These are phyloP conservation scores for Helianthus annuus DNA, from an alignment of 129 eudicot species.

Conservation along the genomic window DNA sequence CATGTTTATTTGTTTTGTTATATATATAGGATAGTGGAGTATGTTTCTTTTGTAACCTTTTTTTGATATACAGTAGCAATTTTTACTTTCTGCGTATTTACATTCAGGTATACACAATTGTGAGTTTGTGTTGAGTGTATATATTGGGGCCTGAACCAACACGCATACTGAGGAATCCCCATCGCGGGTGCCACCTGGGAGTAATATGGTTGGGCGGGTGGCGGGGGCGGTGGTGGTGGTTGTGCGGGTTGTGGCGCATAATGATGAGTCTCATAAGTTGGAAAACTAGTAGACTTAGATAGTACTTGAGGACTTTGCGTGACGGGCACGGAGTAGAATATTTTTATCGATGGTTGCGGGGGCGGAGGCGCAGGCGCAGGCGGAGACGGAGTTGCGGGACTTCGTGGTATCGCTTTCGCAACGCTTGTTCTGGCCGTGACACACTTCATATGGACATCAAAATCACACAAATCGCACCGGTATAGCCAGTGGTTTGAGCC, in stretches of 20 bases:
- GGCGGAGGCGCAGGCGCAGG: neutral
- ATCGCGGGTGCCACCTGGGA: constrained; percentile 3
- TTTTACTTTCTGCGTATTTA: too few species aligned
- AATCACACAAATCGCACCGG: constrained; percentile 47
- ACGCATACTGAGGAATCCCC: constrained; percentile 21
- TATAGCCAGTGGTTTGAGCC: constrained; percentile 57
- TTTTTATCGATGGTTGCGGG: constrained; percentile 15
- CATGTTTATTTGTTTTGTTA: too few species aligned
- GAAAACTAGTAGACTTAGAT: constrained; percentile 28
- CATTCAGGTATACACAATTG: too few species aligned
- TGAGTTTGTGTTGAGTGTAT: too few species aligned
- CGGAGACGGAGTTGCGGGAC: too few species aligned
- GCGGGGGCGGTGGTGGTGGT: neutral
- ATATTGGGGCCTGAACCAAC: too few species aligned
- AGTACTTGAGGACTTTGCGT: constrained; percentile 18
- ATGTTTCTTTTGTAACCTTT: too few species aligned
- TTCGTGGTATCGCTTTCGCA: neutral
- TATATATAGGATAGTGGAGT: too few species aligned
- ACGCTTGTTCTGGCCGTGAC: constrained; percentile 1
- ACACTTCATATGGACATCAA: constrained; percentile 48
- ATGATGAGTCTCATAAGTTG: constrained; percentile 18
- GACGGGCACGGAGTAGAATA: constrained; percentile 15
- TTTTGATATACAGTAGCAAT: too few species aligned
- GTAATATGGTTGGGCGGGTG: constrained; percentile 15
- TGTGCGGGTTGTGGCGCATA: constrained; percentile 1